Base-by-base conservation (phyloP, 768 basidiomycete genomes). In the Lactarius hatsudake region DNA sequence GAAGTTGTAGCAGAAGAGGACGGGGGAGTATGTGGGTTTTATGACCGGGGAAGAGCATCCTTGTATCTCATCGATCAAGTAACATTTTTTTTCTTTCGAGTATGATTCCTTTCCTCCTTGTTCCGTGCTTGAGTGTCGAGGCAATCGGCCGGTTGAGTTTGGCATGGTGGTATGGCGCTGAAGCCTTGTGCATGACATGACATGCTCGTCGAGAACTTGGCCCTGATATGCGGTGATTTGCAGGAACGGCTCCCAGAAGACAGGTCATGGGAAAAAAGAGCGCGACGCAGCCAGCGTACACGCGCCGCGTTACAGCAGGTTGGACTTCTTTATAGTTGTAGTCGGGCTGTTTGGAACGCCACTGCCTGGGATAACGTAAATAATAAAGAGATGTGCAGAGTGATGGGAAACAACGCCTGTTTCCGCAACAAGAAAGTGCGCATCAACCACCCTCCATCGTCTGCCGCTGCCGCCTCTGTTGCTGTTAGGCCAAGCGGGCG, bases 161-260 rank as follows among this genome's bases (percentile, higher is more conserved):
- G 36, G 32, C 18, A 40, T 54, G 30, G 20, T 48, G 38, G 7
- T 5, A n/a, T 20, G 45, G 13, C 36, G 15, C n/a, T 10, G 5
- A 12, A 23, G 18, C 45, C 45, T 48, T 34, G 4, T 12, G 3
- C 45, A 38, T 4, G 36, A 38, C 12, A 38, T 3, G 36, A 38
- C 78, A 12, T 65, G 59, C 42, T 67, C 73, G 61, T 78, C 71
- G 62, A 78, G 45, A 12, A 60, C 43, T 69, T 78, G 78, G 63
- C 71, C 62, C 60, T 75, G 66, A 73, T 80, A 80, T 9, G 75
- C 72, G 28, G 74, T 64, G 62, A 80, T 69, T 42, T 79, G 72
- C 42, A 82, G 71, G 75, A 82, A 81, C 9, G 68, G 71, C 71
- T 80, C 80, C 72, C 75, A 78, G 3, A 75, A 69, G 42, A 72